Evolutionary conservation across 441 rosid genomes (phyloP), one percentile per base, ranked within the genome.

Genomic region (Pelargonium citronellum): DNA sequence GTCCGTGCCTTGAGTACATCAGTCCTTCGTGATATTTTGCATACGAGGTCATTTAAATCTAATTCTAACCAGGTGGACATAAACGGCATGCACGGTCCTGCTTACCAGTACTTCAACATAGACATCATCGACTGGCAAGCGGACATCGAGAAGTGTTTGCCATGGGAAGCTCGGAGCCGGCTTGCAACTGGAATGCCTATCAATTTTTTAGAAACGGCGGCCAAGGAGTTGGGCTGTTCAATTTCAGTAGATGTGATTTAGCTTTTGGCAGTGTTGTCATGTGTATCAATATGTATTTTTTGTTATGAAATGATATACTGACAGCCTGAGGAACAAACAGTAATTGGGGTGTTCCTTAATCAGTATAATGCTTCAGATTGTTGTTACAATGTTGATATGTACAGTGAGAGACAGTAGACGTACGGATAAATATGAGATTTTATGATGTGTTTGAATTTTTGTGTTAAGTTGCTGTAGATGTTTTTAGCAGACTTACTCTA

Each of bases 91-190:
- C 75, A 74, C 37, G 79, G 89, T 43, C 86, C 89, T 49, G 72
- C 93, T 0, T 80, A 78, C 69, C 85, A 76, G 79, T 85, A 78
- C 80, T 84, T 87, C 46, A 85, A 82, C 10, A 62, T 82, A 7
- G 91, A 74, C 7, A 64, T 84, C 15, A 81, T 85, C 37, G 86
- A 95, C 78, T 95, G 99, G 98, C 87, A 88, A 79, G 78, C 89
- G 8, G 89, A 95, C 53, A 78, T 90, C 2, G 93, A 89, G 70
- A 89, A 89, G 73, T 90, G 97, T 81, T 70, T 95, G 60, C 86
- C 86, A n/a, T 89, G 98, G 98, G 99, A 95, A 87, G 98, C 96
- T 75, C 93, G 84, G 68, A 90, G 91, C 89, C 85, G 84, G 20
- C 82, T 90, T 16, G 84, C 86, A 3, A 82, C 86, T 6, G 95